Base-by-base conservation (phyloP, 805 yeast species). In the Candida koratica region DNA sequence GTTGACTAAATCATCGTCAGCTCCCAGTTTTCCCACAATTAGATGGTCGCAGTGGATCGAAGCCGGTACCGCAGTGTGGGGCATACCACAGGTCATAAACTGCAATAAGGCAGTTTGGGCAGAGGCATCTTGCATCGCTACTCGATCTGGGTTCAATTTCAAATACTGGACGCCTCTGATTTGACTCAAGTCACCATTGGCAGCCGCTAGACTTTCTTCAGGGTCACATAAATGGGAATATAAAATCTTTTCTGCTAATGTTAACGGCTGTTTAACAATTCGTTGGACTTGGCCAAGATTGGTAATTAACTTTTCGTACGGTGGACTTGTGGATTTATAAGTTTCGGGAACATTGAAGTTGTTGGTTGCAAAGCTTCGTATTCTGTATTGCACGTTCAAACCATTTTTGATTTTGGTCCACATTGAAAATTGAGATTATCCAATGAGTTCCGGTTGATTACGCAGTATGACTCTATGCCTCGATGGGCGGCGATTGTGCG, bases 41-140 rank as follows among this genome's bases (percentile, higher is more conserved):
- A 93, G 78, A 67, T 93, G 98, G 60, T 93, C 98, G 70, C 98
- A 93, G 65, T 93, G 98, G 45, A 93, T 90, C 5, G 96, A 85
- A 13, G 86, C 90, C 24, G 98, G 98, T 6, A 94, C 95, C 5
- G 84, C 84, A 13, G 96, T 90, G 24, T 77, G 62, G 34, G 83
- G 70, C 77, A 90, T 77, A 24, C 95, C 95, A 47, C 96, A 90
- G 36, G 97, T 87, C 96, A 93, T 93, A 69, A 93, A 93, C 67
- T 93, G 98, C 51, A 93, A 71, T 49, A 93, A 71, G n/a, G 98
- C 98, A 86, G 90, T 93, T 67, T 93, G 98, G 13, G 98, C 98
- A 20, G 96, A 85, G n/a, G 98, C 98, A 72, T 93, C 98, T 71
- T 93, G 98, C 95, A 94, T 90, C 17, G 98, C 98, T 32, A 93